Evolutionary conservation across 129 eudicot genomes (phyloP).

Genomic region (Saussurea involucrata): DNA sequence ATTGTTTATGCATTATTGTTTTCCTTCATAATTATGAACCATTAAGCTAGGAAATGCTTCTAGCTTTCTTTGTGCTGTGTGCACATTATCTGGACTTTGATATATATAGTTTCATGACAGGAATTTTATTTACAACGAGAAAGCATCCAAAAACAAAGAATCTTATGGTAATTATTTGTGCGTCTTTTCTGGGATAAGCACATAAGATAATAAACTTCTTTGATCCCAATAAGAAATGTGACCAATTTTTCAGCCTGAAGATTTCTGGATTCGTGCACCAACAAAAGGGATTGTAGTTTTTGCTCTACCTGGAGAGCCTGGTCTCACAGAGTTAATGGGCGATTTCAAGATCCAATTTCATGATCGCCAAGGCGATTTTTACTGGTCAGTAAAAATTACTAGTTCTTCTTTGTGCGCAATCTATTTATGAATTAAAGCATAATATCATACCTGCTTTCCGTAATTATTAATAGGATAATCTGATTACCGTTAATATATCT

Average conservation of each 20-base stretch:
- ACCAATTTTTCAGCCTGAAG: conserved; percentile 72
- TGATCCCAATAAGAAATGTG: not conserved
- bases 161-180: conserved; percentile 59
- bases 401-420: not conserved
- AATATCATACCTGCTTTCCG: not conserved
- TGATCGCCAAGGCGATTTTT: conserved; percentile 92
- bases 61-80: not conserved
- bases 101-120: conserved; percentile 41
- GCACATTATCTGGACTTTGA: conserved; percentile 6
- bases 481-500: not conserved
- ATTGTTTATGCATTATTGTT: not conserved
- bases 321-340: conserved; percentile 75
- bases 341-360: conserved; percentile 95
- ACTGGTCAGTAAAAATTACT: conserved; percentile 49
- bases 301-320: conserved; percentile 91
- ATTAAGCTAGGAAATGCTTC: not conserved
- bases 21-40: not conserved
- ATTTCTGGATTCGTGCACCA: conserved; percentile 83
- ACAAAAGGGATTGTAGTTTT: conserved; percentile 77
- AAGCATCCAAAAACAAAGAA: conserved; percentile 89
- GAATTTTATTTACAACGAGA: conserved; percentile 67
- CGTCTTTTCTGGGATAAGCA: not conserved
- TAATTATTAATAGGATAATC: not conserved
- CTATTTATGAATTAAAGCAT: not conserved
- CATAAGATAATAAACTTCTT: not conserved